These are phyloP conservation scores for Bipolaris oryzae DNA, from an alignment of 2,329 filamentous ascomycete genomes.

Conservation along the genomic window DNA sequence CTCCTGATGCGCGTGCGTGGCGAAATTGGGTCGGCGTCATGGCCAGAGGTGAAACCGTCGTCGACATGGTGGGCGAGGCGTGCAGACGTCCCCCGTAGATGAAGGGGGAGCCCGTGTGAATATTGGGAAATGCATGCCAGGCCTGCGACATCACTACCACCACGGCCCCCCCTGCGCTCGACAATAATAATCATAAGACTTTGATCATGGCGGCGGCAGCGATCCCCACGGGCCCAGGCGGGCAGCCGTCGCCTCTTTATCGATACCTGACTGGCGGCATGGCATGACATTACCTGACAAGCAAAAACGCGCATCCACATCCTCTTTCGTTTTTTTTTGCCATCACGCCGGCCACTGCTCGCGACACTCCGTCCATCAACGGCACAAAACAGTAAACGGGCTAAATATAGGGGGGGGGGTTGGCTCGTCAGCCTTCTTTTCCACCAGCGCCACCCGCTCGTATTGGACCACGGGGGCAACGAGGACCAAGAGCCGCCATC, in stretches of 20 bases:
- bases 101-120: constrained; percentile 11
- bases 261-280: constrained; percentile 4
- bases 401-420: constrained; percentile 29
- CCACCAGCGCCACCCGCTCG: constrained; percentile 25
- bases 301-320: neutral
- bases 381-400: constrained; percentile 10
- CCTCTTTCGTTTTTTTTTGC: neutral
- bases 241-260: constrained; percentile 11
- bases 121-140: constrained; percentile 6
- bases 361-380: neutral
- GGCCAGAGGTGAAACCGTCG: constrained; percentile 7
- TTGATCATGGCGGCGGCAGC: neutral
- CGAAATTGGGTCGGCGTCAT: constrained; percentile 7
- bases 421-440: neutral
- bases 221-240: constrained; percentile 10
- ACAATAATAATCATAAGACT: constrained; percentile 3
- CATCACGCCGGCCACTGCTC: neutral
- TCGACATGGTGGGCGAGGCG: neutral
- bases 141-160: neutral
- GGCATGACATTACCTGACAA: neutral
- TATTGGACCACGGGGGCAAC: constrained; percentile 21
- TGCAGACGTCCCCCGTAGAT: constrained; percentile 1
- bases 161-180: constrained; percentile 1
- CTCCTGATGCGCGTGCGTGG: too few relatives aligned
- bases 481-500: constrained; percentile 25